A percentile compares a stretch with the other conserved stretches of the same genome.
These are phyloP conservation scores for Nothopassalora personata DNA, from an alignment of 2,329 filamentous ascomycete genomes.

Conservation along the genomic window DNA sequence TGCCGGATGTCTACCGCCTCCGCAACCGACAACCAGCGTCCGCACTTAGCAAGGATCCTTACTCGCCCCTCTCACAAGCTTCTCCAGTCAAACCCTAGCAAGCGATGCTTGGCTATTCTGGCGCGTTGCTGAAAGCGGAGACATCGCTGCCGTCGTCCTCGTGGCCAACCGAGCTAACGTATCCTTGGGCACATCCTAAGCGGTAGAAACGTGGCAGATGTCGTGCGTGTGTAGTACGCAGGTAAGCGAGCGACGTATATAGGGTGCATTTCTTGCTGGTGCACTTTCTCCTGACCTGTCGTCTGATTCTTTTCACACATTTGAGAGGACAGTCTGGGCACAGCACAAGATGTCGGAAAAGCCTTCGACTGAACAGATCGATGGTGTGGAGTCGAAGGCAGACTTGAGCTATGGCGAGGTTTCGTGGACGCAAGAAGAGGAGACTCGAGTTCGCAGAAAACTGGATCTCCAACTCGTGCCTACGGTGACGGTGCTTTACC, in stretches of 20 bases:
- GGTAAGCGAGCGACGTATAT: neutral
- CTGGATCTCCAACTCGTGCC: conserved; percentile 54
- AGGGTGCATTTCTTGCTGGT: neutral
- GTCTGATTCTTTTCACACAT: neutral
- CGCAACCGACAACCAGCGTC: neutral
- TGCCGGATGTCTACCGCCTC: neutral
- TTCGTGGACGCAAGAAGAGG: conserved; percentile 19
- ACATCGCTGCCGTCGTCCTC: conserved; percentile 3
- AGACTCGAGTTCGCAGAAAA: conserved; percentile 49
- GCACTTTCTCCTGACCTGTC: neutral
- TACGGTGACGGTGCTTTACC: conserved; percentile 55
- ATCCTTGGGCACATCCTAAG: neutral
- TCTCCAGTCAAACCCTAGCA: neutral
- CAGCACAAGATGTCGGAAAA: conserved; percentile 11
- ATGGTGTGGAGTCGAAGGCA: conserved; percentile 3
- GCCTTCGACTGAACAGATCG: neutral
- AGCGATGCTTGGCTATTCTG: neutral
- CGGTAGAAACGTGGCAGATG: conserved; percentile 1
- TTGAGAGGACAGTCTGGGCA: neutral
- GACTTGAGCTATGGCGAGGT: conserved; percentile 7
- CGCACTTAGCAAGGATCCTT: neutral
- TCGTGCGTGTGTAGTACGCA: neutral
- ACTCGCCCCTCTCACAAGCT: neutral
- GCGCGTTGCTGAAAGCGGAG: neutral
- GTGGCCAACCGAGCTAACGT: neutral